Base-by-base conservation (phyloP, 2,329 filamentous ascomycete genomes). In the Sporothrix luriei region DNA sequence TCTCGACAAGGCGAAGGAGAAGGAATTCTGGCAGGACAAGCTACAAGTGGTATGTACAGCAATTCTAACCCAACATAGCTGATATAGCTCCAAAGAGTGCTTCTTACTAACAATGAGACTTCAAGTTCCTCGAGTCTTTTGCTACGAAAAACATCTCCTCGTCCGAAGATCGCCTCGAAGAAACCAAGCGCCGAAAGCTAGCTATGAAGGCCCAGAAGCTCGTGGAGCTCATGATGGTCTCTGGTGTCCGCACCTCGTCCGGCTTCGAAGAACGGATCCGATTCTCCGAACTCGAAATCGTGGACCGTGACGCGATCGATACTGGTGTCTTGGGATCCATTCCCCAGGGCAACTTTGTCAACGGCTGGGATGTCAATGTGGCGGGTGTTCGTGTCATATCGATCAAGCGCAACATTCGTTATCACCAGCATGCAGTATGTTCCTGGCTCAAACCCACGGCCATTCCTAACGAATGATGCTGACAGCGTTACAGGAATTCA, bases 11-110 rank as follows among this genome's bases (percentile, higher is more conserved):
- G 95, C 95, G 26, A 91, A 88, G 77, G 95, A 99, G 85, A 97
- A 98, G 85, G 95, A 99, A 81, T 99, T 99, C 77, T 99, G 95
- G 95, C 95, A 99, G 82, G 93, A 98, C 78, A 98, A 97, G 79
- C 83, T 99, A 71, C 95, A 99, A 83, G 88, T 94, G 77, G 92
- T 97, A n/a, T 6, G 51, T 40, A 38, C 29, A 16, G 13, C 43
- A 16, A 48, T 48, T 16, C 19, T 46, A 13, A 14, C 13, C 13
- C 19, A 4, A 6, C 5, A 14, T 9, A 9, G 6, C 19, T n/a
- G 14, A n/a, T n/a, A 49, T 21, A 6, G 1, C 19, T 49, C n/a
- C 6, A n/a, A 21, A 3, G 48, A 11, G 1, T 9, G 4, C 19
- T 38, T 1, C 40, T 10, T n/a, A 10, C 48, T 49, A n/a, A 49